Evolutionary conservation across 805 yeast genomes (phyloP), one percentile per base, ranked within the genome.

Genomic region (Isabelozyma pseudorhagii): DNA sequence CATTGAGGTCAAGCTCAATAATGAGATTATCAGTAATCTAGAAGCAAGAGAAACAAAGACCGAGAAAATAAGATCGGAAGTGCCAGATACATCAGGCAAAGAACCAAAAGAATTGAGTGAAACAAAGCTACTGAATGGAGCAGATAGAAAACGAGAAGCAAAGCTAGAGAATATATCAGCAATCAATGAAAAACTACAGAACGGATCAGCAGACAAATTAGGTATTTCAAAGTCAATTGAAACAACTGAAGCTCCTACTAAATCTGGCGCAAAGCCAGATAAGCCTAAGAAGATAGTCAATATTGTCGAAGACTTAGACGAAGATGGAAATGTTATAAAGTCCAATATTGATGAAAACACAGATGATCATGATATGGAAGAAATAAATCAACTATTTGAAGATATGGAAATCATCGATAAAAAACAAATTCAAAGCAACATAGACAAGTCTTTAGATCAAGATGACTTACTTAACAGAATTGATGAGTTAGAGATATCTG

Each of bases 361-460:
- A 41, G 28, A 47, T 34, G 3, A 9, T 31, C 36, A 13, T 10
- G 31, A 47, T 14, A 42, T 42, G 13, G 49, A 47, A 43, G 44
- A 43, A 29, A 48, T 70, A 6, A 49, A 48, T 21, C 72, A 68
- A 44, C 57, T 72, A 36, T 54, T 69, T 8, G 57, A 66, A 18
- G 77, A 72, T 49, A 67, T 72, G 75, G 74, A 59, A 43, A 45
- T 71, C 7, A 43, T 54, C 29, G 80, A 80, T 0, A 69, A 74
- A 21, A 57, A 61, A 38, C 57, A 55, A 21, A 58, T 57, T 48
- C 53, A 42, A 34, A 10, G 25, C 2, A 42, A 46, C 17, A 31
- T 34, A 21, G 9, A 42, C 15, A 7, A 13, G 11, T 38, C 40
- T 15, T 21, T 53, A 13, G 57, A 62, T 38, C 59, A 57, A 44